Base-by-base conservation (phyloP, 2,329 filamentous ascomycete species). In the Torrubiellomyces zombiae region DNA sequence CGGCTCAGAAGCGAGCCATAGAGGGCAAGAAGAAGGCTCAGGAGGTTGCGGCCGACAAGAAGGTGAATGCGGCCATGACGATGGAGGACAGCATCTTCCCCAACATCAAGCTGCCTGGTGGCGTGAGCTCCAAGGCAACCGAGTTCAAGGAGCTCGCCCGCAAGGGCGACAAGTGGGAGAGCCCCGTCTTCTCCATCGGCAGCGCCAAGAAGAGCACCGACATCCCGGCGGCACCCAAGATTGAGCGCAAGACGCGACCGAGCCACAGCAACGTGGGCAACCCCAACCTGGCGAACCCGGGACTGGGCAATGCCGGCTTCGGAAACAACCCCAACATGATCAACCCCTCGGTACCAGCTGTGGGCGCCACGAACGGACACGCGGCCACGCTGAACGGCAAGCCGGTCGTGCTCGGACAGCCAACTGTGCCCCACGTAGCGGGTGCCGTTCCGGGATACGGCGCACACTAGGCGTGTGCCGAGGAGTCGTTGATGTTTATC, bases 141-240 rank as follows among this genome's bases (percentile, higher is more conserved):
- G 82, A 93, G 52, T 95, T 91, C 65, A 81, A 73, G 56, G 72
- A 94, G 13, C 64, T 93, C 29, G 81, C 86, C 7, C 62, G 60
- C 37, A 82, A 89, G 68, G 89, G 89, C 26, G 79, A 93, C 28
- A 75, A 73, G 50, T 98, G 89, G 89, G 77, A 93, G 61, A 91
- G 79, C 32, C 82, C 86, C 7, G 72, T 98, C 42, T 98, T 98
- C 60, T 75, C 71, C 31, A 76, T 95, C 39, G 86, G 89, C 23
- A 66, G 57, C 21, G 83, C 85, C 8, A 60, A 67, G 28, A 73
- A 75, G 53, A 82, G 79, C 20, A 63, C 55, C 14, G 67, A 77
- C 41, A 63, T 94, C 21, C 83, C 85, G 2, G 46, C 43, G n/a
- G 55, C 62, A 3, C 64, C 64, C 14, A 46, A 52, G 28, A 52